Base-by-base conservation (phyloP, 129 eudicot genomes). In the Lactuca saligna region DNA sequence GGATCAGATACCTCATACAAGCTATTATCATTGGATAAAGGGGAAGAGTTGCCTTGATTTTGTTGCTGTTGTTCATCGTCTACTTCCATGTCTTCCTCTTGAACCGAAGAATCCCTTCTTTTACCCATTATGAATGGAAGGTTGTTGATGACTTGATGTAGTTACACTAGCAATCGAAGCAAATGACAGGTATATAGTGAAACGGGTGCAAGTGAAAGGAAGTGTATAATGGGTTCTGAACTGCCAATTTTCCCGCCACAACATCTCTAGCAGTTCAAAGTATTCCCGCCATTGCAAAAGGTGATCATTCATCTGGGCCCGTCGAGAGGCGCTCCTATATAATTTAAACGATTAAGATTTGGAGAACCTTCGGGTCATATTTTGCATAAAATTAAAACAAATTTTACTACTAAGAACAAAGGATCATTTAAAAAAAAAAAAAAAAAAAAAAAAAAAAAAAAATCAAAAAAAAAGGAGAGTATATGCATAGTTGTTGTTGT, bases 1-100 rank as follows among this genome's bases (percentile, higher is more conserved):
- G 66, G 33, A 61, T 11, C 17, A 44, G 7, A 34, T 69, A 89
- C 96, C 90, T 89, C 90, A 54, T 89, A 89, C 65, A 89, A 80
- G 77, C 85, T 84, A 70, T 78, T 78, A 4, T 68, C 71, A 35
- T 10, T n/a, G 2, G 83, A 81, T 6, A 77, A 76, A 53, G 77
- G 65, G 6, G 81, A 42, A 31, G 68, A 59, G n/a, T 7, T 60
- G 57, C 74, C 72, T 29, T 76, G 78, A 13, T 74, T 69, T 17
- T 65, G 44, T 41, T 79, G 70, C 4, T 73, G 80, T 13, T 31
- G 71, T 50, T 70, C 54, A 12, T 62, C 69, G 49, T 76, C 85
- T 7, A 59, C 82, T 57, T 67, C 78, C 41, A 69, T 20, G 20
- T 50, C 46, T 42, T 82, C 83, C 68, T 82, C 81, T 3, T 77